These are phyloP conservation scores for Acanthamoeba healyi DNA, from an alignment of 208 protist genomes.

Conservation along the genomic window DNA sequence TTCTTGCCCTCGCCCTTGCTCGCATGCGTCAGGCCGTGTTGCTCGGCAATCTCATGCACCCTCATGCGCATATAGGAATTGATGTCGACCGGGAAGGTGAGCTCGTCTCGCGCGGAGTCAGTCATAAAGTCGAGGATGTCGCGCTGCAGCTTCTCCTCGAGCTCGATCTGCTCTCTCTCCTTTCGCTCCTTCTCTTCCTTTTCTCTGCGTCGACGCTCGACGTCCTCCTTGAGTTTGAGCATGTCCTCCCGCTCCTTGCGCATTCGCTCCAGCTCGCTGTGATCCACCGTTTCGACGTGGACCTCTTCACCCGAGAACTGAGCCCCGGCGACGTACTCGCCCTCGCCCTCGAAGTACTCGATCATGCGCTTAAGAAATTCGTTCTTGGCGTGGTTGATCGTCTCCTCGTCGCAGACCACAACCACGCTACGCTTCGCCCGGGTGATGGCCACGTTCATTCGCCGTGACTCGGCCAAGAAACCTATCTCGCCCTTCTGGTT, in stretches of 20 bases:
- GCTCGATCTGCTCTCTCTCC: not conserved
- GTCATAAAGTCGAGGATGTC: not conserved
- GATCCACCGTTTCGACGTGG: not conserved
- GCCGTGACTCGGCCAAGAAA: conserved; percentile 83
- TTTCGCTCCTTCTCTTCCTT: conserved; percentile 17
- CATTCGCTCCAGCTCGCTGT: not conserved
- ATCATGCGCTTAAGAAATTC: conserved; percentile 82
- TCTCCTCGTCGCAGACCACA: conserved; percentile 80
- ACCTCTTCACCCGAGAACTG: not conserved
- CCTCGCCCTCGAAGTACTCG: conserved; percentile 77
- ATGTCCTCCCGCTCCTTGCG: conserved; percentile 43
- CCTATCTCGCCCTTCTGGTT: conserved; percentile 79
- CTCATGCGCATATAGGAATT: conserved; percentile 19
- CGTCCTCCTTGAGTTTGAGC: conserved; percentile 19
- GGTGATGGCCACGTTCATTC: conserved; percentile 87
- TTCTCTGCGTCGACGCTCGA: conserved; percentile 3
- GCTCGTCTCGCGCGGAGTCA: not conserved
- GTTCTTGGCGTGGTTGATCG: conserved; percentile 69
- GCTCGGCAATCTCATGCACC: conserved; percentile 27
- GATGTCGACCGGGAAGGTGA: conserved; percentile 1
- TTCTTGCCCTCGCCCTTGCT: conserved; percentile 26
- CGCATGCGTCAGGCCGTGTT: conserved; percentile 20
- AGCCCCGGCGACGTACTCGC: conserved; percentile 45
- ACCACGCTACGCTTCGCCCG: conserved; percentile 81
- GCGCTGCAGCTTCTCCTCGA: not conserved